Evolutionary conservation across 495 filamentous ascomycete genomes (phyloP).

Genomic region (Xylaria bambusicola): DNA sequence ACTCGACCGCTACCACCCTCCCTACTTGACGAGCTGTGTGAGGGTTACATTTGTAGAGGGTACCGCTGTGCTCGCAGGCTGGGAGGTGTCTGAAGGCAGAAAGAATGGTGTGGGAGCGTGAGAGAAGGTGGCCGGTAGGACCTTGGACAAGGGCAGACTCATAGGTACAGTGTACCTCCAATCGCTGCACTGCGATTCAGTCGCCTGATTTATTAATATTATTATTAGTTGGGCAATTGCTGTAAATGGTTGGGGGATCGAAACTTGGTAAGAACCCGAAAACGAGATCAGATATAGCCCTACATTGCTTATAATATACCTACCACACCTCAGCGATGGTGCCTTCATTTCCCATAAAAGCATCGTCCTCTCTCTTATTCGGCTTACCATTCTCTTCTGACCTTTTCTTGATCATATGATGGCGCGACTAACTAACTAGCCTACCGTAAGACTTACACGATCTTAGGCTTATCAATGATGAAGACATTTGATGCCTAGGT

Average conservation of each 20-base stretch:
- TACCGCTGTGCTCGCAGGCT: neutral
- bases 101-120: no score
- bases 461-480: neutral
- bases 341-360: neutral
- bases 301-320: neutral
- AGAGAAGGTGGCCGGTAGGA: no score
- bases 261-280: slow-evolving; percentile 3
- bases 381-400: neutral
- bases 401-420: neutral
- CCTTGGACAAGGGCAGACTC: no score
- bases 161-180: neutral
- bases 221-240: no score
- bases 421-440: neutral
- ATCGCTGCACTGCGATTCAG: no score
- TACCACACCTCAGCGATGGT: no score
- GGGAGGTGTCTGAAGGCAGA: no score
- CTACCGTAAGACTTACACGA: neutral
- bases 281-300: neutral
- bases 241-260: neutral
- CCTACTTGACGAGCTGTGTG: no score
- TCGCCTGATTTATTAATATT: no score
- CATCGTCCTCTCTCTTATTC: neutral
- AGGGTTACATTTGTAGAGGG: neutral
- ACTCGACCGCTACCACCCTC: slow-evolving; percentile 2
- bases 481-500: neutral